Conservation (phyloP, 2,329 filamentous ascomycete species). For the Penicillium occitanis region DNA sequence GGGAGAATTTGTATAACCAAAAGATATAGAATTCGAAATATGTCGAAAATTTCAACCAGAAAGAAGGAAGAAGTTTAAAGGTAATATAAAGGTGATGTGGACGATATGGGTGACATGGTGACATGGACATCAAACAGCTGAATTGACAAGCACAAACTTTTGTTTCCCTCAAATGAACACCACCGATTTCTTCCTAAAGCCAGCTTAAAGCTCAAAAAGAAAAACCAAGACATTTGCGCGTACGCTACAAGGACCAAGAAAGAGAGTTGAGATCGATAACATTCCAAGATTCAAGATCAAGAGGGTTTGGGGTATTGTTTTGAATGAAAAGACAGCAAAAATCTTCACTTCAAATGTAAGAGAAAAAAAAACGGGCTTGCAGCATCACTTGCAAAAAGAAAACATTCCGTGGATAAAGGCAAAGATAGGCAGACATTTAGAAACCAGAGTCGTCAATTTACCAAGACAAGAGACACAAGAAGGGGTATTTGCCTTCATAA, state of each 20-base stretch:
- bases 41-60: background rate
- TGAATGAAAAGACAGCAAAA: constrained; percentile 43
- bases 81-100: background rate
- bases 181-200: constrained; percentile 3
- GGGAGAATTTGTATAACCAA: background rate
- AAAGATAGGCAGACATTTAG: constrained; percentile 25
- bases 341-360: constrained; percentile 46
- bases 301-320: constrained; percentile 43
- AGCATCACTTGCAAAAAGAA: constrained; percentile 37
- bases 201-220: constrained; percentile 8
- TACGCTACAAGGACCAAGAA: constrained; percentile 28
- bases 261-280: constrained; percentile 25
- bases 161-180: constrained; percentile 10
- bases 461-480: constrained; percentile 22
- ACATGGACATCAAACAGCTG: background rate
- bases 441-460: constrained; percentile 26
- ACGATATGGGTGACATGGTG: too few species aligned
- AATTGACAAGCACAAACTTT: constrained; percentile 6
- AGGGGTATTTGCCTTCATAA: constrained; percentile 23
- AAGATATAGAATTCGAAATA: background rate
- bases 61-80: background rate
- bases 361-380: constrained; percentile 35
- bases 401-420: constrained; percentile 23
- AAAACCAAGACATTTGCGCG: constrained; percentile 31
- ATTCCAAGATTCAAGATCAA: constrained; percentile 28